Evolutionary conservation across 139 green algal genomes (phyloP), one percentile per base, ranked within the genome.

Genomic region (Micractinium conductrix): DNA sequence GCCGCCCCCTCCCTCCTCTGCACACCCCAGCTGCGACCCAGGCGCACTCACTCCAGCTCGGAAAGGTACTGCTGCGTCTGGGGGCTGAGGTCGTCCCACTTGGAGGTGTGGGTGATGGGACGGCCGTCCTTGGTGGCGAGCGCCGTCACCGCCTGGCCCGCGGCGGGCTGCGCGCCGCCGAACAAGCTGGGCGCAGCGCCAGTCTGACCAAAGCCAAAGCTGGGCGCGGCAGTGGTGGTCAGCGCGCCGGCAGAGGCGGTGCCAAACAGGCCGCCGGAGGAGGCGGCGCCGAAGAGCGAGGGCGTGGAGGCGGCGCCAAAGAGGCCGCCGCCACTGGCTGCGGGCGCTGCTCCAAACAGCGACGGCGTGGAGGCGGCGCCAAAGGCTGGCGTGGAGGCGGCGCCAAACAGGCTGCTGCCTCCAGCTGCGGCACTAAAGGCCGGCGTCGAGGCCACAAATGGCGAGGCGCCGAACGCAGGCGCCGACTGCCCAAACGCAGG

Each of bases 21-120:
- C 67, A 6, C 69, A 17, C 26, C 35, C 42, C 71, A 78, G 19
- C 71, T 43, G 16, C 53, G 17, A 44, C 55, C 68, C 68, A 33
- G 1, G 19, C 38, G 2, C 17, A 35, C 81, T 81, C 76, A 90
- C 86, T 92, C 89, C 4, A 91, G 74, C 50, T 92, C 76, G n/a
- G 86, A 50, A 30, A 92, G 86, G 71, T 88, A 87, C 33, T 87
- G 68, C 78, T 92, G 89, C 10, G 80, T 84, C 67, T 88, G 76
- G 14, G 89, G 89, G 68, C 76, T 82, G 33, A 92, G 68, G 67
- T 92, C 89, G 26, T 92, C 89, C 89, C 89, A 92, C 65, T 89
- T 91, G 71, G 75, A 90, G 81, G n/a, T 80, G 72, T 91, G 89
- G 26, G 62, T 85, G 55, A 92, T 58, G 58, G 87, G 87, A 44